Percentiles rank a stretch among this genome's conserved stretches.
Evolutionary conservation across 805 yeast species (phyloP).

Genomic region (Starmera quercuum): DNA sequence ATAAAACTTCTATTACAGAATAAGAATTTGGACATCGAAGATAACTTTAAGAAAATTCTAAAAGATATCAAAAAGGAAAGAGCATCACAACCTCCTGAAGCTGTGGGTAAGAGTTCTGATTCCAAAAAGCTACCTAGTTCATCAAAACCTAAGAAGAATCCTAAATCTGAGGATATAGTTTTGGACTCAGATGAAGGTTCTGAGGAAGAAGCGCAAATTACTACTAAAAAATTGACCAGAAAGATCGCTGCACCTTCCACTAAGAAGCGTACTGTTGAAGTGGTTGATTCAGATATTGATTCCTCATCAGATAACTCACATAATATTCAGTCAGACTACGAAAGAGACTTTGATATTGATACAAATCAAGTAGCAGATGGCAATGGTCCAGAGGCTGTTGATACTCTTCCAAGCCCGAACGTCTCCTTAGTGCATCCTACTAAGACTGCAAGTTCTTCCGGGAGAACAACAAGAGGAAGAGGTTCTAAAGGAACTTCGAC

Average conservation of each 20-base stretch:
- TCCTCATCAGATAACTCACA: conserved; percentile 2
- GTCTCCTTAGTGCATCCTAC: no score
- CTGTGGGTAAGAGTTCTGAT: not conserved
- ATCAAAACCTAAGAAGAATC: not conserved
- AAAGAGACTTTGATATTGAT: conserved; percentile 5
- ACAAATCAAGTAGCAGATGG: not conserved
- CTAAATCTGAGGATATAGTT: conserved; percentile 13
- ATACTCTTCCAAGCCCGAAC: not conserved
- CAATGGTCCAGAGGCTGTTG: conserved; percentile 11
- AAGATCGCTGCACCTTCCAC: no score
- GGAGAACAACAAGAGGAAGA: conserved; percentile 1
- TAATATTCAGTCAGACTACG: conserved; percentile 6
- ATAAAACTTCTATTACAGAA: conserved; percentile 37
- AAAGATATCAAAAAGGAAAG: conserved; percentile 27
- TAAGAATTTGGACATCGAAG: conserved; percentile 28
- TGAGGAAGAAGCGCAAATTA: conserved; percentile 8
- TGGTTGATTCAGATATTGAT: conserved; percentile 1
- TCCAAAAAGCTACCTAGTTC: not conserved
- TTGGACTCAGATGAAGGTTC: conserved; percentile 21
- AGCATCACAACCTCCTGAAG: not conserved
- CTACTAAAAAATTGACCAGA: not conserved
- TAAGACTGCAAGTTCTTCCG: not conserved
- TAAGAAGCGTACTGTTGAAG: not conserved
- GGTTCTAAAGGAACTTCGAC: not conserved
- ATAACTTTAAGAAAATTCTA: conserved; percentile 32